Evolutionary conservation across 345 rosid genomes (phyloP).

Genomic region (Durio zibethinus): DNA sequence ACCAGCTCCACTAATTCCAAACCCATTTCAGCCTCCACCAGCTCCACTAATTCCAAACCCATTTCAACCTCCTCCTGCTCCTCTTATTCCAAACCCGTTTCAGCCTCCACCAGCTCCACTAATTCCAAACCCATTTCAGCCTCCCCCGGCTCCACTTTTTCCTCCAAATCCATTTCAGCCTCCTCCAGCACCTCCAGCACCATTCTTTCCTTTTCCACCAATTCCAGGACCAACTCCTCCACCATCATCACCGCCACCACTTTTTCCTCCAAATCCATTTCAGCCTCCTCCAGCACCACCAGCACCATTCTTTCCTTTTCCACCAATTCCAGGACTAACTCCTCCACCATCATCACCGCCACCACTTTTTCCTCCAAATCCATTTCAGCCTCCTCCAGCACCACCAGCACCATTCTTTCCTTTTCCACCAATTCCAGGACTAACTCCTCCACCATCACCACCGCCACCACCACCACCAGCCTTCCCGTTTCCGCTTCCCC

Average conservation of each 20-base stretch:
- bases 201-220: too few species aligned
- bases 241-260: not conserved
- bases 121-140: slow-evolving; percentile 11
- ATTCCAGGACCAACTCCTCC: too few species aligned
- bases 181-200: slow-evolving; percentile 28
- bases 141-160: slow-evolving; percentile 19
- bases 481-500: slow-evolving; percentile 37
- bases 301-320: not conserved
- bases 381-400: too few species aligned
- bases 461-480: slow-evolving; percentile 30
- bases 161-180: not conserved
- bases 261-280: slow-evolving; percentile 18
- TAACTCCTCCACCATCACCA: slow-evolving; percentile 42
- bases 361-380: too few species aligned
- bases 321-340: not conserved
- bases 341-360: slow-evolving; percentile 32
- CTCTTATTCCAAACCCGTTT: slow-evolving; percentile 39
- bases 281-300: slow-evolving; percentile 39
- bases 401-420: not conserved
- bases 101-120: slow-evolving; percentile 27
- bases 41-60: slow-evolving; percentile 14
- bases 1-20: slow-evolving; percentile 28
- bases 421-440: slow-evolving; percentile 24
- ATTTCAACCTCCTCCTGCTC: slow-evolving; percentile 29
- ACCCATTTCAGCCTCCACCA: slow-evolving; percentile 23